Evolutionary conservation across 1,139 yeast genomes (phyloP), one percentile per base, ranked within the genome.

Genomic region (Geotrichum aggregatum): DNA sequence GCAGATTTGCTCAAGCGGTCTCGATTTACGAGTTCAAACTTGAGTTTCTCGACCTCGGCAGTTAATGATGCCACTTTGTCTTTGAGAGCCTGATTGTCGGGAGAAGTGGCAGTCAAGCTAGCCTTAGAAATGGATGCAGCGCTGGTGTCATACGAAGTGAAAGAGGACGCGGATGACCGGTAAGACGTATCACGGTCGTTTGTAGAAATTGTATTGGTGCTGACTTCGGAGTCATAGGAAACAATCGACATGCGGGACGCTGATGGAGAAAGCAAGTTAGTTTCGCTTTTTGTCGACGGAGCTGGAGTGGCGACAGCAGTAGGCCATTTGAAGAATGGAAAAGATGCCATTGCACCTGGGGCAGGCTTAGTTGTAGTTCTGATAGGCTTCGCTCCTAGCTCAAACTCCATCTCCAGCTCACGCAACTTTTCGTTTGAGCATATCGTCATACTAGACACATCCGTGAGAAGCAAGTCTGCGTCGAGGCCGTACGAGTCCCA

Each of bases 381-480:
- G 8, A 33, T 34, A 26, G 56, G 54, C 39, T 47, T 49, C 10
- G 52, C 51, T 2, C 54, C 54, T 13, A 41, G 43, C 30, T 55
- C 50, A 50, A 61, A 66, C 11, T 59, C 56, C 8, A 39, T 35
- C 51, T 69, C 72, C 31, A 70, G 58, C 2, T 50, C 53, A 3
- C 50, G 54, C 19, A 71, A 57, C 2, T 56, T 52, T 4, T 57
- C 60, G n/a, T 50, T 43, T 0, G 66, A 61, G 50, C 62, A 67
- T 14, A 59, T 59, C 11, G 57, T 52, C 26, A 70, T 56, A 13
- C 64, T 55, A 31, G 65, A 75, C 54, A 82, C 68, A 54, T 77
- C 82, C 43, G 74, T 72, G 50, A 80, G 69, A 31, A 79, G 76
- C 40, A 69, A 65, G 24, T 83, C 83, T 72, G 70, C 71, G 51